These are phyloP conservation scores for Trichosporon faecale DNA, from an alignment of 1,284 basidiomycete genomes.

Conservation along the genomic window DNA sequence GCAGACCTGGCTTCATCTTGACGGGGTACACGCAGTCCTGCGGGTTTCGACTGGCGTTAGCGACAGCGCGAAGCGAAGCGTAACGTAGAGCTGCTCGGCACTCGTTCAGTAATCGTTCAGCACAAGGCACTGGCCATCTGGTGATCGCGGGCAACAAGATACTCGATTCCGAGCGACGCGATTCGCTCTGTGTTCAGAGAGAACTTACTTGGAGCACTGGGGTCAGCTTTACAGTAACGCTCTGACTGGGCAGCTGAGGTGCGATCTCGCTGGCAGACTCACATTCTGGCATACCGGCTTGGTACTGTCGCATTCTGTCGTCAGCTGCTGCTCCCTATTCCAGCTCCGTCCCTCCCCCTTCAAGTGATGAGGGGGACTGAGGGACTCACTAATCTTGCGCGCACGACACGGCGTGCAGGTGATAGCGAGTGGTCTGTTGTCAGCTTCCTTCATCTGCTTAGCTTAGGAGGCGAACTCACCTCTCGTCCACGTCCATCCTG, in stretches of 20 bases:
- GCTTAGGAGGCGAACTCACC: background rate
- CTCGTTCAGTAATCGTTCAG: no score
- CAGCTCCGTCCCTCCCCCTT: no score
- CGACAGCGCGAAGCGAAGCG: no score
- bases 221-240: background rate
- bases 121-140: no score
- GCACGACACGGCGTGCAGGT: constrained; percentile 26
- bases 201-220: constrained; percentile 41
- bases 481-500: background rate
- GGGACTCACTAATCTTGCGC: constrained; percentile 24
- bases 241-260: no score
- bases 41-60: constrained; percentile 33
- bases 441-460: no score
- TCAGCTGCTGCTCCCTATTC: background rate
- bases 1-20: constrained; percentile 51
- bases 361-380: background rate
- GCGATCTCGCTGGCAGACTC: background rate
- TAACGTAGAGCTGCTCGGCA: no score
- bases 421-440: constrained; percentile 23
- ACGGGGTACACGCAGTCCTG: constrained; percentile 46
- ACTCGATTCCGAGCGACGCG: background rate
- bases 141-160: background rate
- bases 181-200: no score
- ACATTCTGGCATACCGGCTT: constrained; percentile 44
- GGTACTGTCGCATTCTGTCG: constrained; percentile 45